phyloP scores from a whole-genome alignment of 805 yeast genomes.

The Pichia rugopelliculosa region DNA sequence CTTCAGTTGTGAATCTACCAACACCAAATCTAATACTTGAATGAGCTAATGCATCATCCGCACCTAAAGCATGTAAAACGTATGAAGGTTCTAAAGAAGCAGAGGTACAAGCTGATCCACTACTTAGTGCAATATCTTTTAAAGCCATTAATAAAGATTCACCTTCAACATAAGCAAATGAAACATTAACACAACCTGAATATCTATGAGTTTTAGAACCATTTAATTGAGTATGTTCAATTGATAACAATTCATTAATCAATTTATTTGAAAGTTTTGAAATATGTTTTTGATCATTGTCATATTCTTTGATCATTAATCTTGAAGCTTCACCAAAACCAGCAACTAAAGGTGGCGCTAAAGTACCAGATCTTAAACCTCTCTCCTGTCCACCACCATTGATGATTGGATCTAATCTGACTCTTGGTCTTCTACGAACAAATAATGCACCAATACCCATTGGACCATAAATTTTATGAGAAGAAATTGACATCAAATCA shows the following conservation, averaged over 20 bases:
- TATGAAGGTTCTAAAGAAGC: conserved; percentile 97
- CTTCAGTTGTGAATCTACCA: conserved; percentile 95
- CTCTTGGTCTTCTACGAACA: conserved; percentile 97
- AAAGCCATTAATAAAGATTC: conserved; percentile 96
- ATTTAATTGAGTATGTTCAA: conserved; percentile 85
- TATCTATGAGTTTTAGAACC: conserved; percentile 73
- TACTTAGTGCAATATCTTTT: conserved; percentile 90
- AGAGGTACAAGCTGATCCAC: conserved; percentile 98
- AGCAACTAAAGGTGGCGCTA: conserved; percentile 91
- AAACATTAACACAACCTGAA: conserved; percentile 92
- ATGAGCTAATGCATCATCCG: conserved; percentile 96
- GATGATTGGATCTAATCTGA: conserved; percentile 88
- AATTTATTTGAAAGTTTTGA: conserved; percentile 64
- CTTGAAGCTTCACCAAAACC: conserved; percentile 98
- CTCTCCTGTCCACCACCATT: conserved; percentile 99
- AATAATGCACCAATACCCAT: conserved; percentile 95
- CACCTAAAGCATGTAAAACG: conserved; percentile 93
- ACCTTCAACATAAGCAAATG: conserved; percentile 97
- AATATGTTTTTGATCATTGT: conserved; percentile 67
- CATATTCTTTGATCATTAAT: conserved; percentile 65
- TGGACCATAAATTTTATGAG: conserved; percentile 97
- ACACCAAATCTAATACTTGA: conserved; percentile 97
- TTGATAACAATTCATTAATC: conserved; percentile 60
- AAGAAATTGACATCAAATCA: conserved; percentile 87
- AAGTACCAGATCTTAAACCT: conserved; percentile 93